Base-by-base conservation (phyloP, 2,329 filamentous ascomycete genomes). In the Aspergillus sp. region DNA sequence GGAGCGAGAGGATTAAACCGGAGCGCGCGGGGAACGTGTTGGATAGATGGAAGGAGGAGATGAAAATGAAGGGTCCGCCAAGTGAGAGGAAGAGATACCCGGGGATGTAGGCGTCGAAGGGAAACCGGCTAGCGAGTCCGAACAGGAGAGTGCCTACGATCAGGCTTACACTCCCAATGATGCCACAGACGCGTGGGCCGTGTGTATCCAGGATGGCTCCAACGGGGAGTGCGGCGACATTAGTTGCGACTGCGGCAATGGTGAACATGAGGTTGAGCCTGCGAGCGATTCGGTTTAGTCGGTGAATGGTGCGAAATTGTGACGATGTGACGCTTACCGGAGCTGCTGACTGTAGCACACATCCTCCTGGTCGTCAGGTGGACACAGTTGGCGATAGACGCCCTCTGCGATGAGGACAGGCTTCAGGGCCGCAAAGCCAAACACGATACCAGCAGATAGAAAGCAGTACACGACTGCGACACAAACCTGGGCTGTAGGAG, bases 201-300 rank as follows among this genome's bases (percentile, higher is more conserved):
- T 84, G 92, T 56, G 85, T 81, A 72, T 96, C 92, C 19, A 96
- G 81, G 42, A 96, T 87, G 2, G 89, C 89, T 43, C 92, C 92
- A 10, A 96, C 85, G 2, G 91, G 89, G 5, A 96, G 79, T 11
- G 92, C 91, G 38, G 86, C 89, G 11, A 96, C 88, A 64, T 96
- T 96, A 36, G 91, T 95, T 5, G 84, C 88, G 9, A 96, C 91
- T 13, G 91, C 91, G 11, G 91, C 91, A 38, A 91, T 82, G 5
- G 91, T 95, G 77, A 96, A 96, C 89, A 96, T 96, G 60, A 96
- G 77, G 69, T 96, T 96, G 52, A 96, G 80, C 54, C 78, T 79
- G 32, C 20, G n/a, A 20, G 14, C 3, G 42, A 4, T 17, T 38
- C 10, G 40, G 32, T 16, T 6, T 7, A 11, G 10, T n/a, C 16